Base-by-base conservation (phyloP, 495 filamentous ascomycete genomes). In the Penicillium mononematosum region DNA sequence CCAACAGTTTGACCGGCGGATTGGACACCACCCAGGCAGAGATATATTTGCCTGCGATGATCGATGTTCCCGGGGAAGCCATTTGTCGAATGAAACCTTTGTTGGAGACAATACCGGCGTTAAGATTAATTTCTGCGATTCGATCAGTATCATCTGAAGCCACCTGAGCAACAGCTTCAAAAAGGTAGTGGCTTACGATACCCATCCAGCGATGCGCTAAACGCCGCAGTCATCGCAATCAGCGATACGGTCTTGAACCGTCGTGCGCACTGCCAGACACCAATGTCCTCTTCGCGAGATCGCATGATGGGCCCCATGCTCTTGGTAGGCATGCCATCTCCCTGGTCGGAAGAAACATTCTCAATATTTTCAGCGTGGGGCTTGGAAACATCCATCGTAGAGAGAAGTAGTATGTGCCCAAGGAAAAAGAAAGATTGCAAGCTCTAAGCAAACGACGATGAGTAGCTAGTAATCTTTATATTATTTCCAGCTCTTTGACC, bases 21-120 rank as follows among this genome's bases (percentile, higher is more conserved):
- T 54, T 75, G 72, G 20, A 76, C 74, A 7, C 72, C 72, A 22
- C 72, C 74, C 74, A 76, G 0, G 72, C 74, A 0, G 72, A 72
- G 43, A 75, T 59, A 48, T 75, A 74, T 62, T 70, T 70, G 0
- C 67, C 64, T 1, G 38, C 45, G 34, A 76, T 73, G 42, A 74
- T 70, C 0, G 43, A 62, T 3, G 68, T 74, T 1, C 65, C 72
- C 0, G 69, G 61, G 16, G 36, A 49, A 0, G 68, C 56, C 52
- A 76, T 63, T 32, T 75, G 74, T 12, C 45, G 60, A 38, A 76
- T 74, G 49, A 76, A 76, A 0, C 74, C 74, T 43, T 71, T 69
- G 41, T 76, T 76, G 6, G 72, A 66, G 1, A 75, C 62, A n/a
- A 76, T 62, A 12, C 74, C 72, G 5, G 69, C 72, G 45, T 76